Base-by-base conservation (phyloP, 192 early-diverging fungal species). In the Gigaspora rosea region DNA sequence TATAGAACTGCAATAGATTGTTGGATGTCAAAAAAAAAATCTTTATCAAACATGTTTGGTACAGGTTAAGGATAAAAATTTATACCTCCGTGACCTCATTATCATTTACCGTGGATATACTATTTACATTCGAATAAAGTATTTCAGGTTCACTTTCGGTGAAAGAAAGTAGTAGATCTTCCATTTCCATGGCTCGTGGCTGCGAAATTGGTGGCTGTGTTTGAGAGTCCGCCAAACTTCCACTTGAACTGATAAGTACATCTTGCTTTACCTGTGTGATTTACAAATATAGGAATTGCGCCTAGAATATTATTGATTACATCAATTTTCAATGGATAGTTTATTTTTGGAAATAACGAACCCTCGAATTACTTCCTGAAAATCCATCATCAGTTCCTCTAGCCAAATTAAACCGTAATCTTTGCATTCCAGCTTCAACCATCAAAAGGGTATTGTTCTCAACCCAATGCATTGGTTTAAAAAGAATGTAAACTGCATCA, bases 341-440 rank as follows among this genome's bases (percentile, higher is more conserved):
- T 63, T 11, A 0, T 22, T 22, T 33, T 63, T 63, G 22, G 33
- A 63, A 27, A 3, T 0, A 63, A 63, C 22, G 12, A 63, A 41
- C 41, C 41, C 41, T 63, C 16, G 22, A 22, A 63, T 10, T 63
- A 63, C 22, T 63, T 13, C 22, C 61, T 4, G 3, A 7, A 57
- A 57, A n/a, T 20, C 2, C 12, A 63, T 4, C 61, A 22, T 18
- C 10, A 22, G 20, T 11, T 22, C 22, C 12, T 63, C 61, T 20
- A 20, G 22, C 16, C 22, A 63, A 63, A 22, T 36, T 12, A 63
- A 36, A 36, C 12, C 61, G 20, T 33, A 63, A 63, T 13, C 33
- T 63, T 63, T 63, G 27, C 6, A 63, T 63, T 63, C 61, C 61
- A 1, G 61, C 61, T 63, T 63, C 61, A 10, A 63, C 33, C 61